Base-by-base conservation (phyloP, 257 asterid genomes). In the Anisodus acutangulus region DNA sequence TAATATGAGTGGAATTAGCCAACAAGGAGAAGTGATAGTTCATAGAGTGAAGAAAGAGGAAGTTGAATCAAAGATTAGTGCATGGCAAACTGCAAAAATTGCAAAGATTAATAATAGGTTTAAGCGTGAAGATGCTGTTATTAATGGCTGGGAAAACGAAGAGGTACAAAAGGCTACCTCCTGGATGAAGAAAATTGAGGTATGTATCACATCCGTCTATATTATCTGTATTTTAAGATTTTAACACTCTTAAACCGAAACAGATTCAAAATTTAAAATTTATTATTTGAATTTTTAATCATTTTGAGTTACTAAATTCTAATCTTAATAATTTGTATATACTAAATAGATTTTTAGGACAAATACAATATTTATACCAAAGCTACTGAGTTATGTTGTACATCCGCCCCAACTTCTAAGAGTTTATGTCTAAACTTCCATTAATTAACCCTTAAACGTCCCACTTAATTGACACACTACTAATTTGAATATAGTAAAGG, bases 141-240 rank as follows among this genome's bases (percentile, higher is more conserved):
- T 94, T 60, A 87, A 89, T 58, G 98, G 98, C 0, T 93, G 94
- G 97, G 99, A 96, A 79, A 92, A 89, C 6, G 99, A 96, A 90
- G 95, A 93, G 62, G 94, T 96, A 7, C 97, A 96, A 79, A 96
- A 93, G 87, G 95, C 98, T 13, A 87, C 76, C 37, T 90, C 98
- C 9, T 89, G 95, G 97, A 96, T 96, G 97, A 96, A 96, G 94
- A 96, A 96, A 90, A 85, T 94, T 66, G 98, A 96, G 98, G 99
- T 96, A 90, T 11, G 84, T 83, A 1, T 3, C 26, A 4, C 0
- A 4, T 15, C 1, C 5, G 37, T 71, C 19, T 4, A 47, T 74
- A 47, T 74, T 74, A 74, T 74, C 22, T 12, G 8, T 51, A 12
- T 74, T 49, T 71, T 71, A 45, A 47, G 11, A n/a, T 72, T 72